A percentile compares a stretch with the other conserved stretches of the same genome.
Conservation (phyloP, 352 stramenopile species). For the Phytophthora fragariaefolia region DNA sequence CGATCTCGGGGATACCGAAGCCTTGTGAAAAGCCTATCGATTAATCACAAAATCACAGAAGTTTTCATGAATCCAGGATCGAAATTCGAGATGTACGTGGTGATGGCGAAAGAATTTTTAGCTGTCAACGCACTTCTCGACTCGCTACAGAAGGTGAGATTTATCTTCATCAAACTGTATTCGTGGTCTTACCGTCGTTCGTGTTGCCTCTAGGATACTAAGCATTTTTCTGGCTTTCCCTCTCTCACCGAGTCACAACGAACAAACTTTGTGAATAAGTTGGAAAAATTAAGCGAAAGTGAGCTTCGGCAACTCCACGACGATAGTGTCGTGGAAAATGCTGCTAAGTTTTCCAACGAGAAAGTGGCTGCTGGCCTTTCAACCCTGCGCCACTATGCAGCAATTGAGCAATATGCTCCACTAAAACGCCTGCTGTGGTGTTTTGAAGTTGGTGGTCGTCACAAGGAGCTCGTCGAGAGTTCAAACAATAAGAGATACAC, state of each 20-base stretch:
- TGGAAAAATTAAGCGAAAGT: slow-evolving; percentile 58
- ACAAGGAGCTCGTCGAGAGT: slow-evolving; percentile 30
- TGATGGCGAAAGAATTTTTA: slow-evolving; percentile 41
- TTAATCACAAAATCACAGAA: slow-evolving; percentile 49
- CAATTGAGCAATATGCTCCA: slow-evolving; percentile 53
- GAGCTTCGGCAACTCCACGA: slow-evolving; percentile 56
- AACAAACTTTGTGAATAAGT: slow-evolving; percentile 76
- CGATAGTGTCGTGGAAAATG: slow-evolving; percentile 48
- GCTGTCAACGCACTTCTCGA: slow-evolving; percentile 52
- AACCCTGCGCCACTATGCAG: slow-evolving; percentile 59
- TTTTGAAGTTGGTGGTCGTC: slow-evolving; percentile 47
- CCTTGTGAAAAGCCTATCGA: slow-evolving; percentile 49
- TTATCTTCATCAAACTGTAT: too few species aligned
- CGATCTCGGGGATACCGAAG: slow-evolving; percentile 49
- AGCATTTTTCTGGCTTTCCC: slow-evolving; percentile 43
- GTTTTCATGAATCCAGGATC: slow-evolving; percentile 37
- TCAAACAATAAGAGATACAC: slow-evolving; percentile 14
- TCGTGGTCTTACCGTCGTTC: neutral
- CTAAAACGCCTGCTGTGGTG: slow-evolving; percentile 72
- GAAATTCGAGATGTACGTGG: slow-evolving; percentile 41
- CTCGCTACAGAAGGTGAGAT: slow-evolving; percentile 34
- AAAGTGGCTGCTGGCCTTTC: slow-evolving; percentile 46
- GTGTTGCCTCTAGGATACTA: slow-evolving; percentile 10
- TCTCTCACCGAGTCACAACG: slow-evolving; percentile 50
- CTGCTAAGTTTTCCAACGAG: slow-evolving; percentile 19